Percentiles rank a stretch among this genome's conserved stretches.
Conservation (phyloP, 495 filamentous ascomycete species). For the Aspergillus incahuasiensis region DNA sequence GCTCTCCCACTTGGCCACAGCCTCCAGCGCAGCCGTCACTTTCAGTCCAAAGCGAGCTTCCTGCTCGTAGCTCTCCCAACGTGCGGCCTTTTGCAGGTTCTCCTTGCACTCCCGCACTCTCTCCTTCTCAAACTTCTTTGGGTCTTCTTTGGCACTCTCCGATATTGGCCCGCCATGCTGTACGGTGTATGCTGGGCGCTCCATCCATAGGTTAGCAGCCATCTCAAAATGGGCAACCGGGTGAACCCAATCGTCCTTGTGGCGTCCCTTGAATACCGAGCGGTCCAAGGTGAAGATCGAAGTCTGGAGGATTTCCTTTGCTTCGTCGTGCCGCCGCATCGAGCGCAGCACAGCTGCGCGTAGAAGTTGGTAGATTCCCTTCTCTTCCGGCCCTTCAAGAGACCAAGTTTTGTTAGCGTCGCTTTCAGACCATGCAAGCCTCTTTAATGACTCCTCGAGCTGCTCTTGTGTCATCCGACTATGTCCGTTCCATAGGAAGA, state of each 20-base stretch:
- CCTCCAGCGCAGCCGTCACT: conserved; percentile 74
- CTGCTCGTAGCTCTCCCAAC: conserved; percentile 81
- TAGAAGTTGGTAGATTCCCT: conserved; percentile 61
- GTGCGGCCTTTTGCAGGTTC: conserved; percentile 72
- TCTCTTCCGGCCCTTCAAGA: conserved; percentile 67
- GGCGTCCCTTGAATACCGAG: conserved; percentile 61
- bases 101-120: conserved; percentile 62
- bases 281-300: conserved; percentile 63
- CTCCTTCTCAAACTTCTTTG: conserved; percentile 41
- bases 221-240: conserved; percentile 87
- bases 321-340: conserved; percentile 55
- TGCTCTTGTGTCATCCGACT: conserved; percentile 69
- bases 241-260: conserved; percentile 75
- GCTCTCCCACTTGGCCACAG: conserved; percentile 62
- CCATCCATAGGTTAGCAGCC: conserved; percentile 76
- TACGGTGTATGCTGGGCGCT: conserved; percentile 39
- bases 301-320: conserved; percentile 56
- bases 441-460: conserved; percentile 57
- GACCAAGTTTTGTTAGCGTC: conserved; percentile 50
- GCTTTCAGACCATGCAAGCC: conserved; percentile 63
- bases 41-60: conserved; percentile 84
- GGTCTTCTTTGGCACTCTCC: conserved; percentile 7
- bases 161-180: conserved; percentile 24
- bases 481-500: conserved; percentile 85
- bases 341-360: conserved; percentile 64